These are phyloP conservation scores for Ogataea corticis DNA, from an alignment of 805 yeast genomes.

Conservation along the genomic window DNA sequence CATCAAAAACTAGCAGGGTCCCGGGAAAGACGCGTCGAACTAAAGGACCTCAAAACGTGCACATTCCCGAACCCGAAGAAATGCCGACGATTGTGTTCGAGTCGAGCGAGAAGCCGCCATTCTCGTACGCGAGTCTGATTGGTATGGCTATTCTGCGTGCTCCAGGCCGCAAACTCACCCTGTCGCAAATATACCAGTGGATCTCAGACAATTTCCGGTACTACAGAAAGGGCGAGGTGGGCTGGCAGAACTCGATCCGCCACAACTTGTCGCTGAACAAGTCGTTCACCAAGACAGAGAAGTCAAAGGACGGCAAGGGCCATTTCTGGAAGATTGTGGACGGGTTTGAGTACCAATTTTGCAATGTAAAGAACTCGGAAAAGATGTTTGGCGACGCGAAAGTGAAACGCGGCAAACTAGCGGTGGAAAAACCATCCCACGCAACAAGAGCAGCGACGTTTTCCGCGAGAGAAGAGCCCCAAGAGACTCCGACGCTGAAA, in stretches of 20 bases:
- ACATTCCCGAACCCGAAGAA: constrained; percentile 38
- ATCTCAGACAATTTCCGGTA: constrained; percentile 81
- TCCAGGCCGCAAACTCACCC: constrained; percentile 66
- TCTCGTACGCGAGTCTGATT: constrained; percentile 88
- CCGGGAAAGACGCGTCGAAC: constrained; percentile 17
- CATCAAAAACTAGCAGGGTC: constrained; percentile 8
- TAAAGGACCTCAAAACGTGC: constrained; percentile 32
- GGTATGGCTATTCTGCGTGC: constrained; percentile 90
- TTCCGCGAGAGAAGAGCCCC: not conserved
- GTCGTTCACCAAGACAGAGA: constrained; percentile 87
- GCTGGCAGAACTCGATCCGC: constrained; percentile 97
- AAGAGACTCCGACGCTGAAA: constrained; percentile 2
- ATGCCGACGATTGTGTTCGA: constrained; percentile 50
- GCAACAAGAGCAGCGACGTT: not conserved
- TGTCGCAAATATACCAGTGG: constrained; percentile 90
- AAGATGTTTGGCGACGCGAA: constrained; percentile 20
- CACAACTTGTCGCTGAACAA: constrained; percentile 92
- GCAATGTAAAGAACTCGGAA: constrained; percentile 58
- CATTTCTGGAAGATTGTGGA: constrained; percentile 90
- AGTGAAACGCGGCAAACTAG: constrained; percentile 9
- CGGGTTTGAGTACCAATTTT: constrained; percentile 81
- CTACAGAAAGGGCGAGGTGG: constrained; percentile 81
- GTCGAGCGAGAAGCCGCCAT: constrained; percentile 74
- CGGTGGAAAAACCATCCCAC: not conserved
- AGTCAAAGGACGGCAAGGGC: constrained; percentile 87